Evolutionary conservation across 140 eudicot genomes (phyloP), one percentile per base, ranked within the genome.

Genomic region (Cichorium intybus): DNA sequence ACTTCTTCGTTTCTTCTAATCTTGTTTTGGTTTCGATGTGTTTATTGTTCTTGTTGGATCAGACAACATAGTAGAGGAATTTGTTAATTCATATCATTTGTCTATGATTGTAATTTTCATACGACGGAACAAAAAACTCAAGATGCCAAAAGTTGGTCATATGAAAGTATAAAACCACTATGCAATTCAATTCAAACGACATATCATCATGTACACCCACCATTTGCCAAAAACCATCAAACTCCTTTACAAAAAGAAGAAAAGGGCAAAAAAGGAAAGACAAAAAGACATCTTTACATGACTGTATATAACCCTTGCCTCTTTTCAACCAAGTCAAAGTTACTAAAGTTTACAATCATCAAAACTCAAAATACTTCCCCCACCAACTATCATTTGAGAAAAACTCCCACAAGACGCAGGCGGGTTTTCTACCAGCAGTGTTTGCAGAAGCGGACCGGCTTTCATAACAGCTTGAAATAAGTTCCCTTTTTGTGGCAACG

Each of bases 221-320:
- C 71, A 73, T 52, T 51, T 56, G 29, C 33, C 53, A 53, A 64
- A 65, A 59, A 10, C 24, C 52, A 60, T 45, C 66, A 70, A 77
- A 69, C 48, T 78, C 68, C 55, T 79, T 61, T 79, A 58, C 70
- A 62, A 65, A 79, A 70, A 79, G 66, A 62, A 24, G 20, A 64
- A 46, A 21, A 39, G 18, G 10, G 64, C 31, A 35, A 52, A 75
- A 60, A 33, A 18, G 33, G 43, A 41, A 23, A 53, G 39, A 2
- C 11, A 28, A 31, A 23, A 64, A 31, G 27, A 26, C 70, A 34
- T 51, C 69, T 67, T 60, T 64, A 61, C 23, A 43, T 47, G 6
- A 60, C n/a, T n/a, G 33, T 51, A 66, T 66, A 79, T 64, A 81
- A 72, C 75, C 89, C 80, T 61, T 79, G 87, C 71, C 87, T 79